Conservation (phyloP, 2,329 filamentous ascomycete species). For the Aphanocladium album region DNA sequence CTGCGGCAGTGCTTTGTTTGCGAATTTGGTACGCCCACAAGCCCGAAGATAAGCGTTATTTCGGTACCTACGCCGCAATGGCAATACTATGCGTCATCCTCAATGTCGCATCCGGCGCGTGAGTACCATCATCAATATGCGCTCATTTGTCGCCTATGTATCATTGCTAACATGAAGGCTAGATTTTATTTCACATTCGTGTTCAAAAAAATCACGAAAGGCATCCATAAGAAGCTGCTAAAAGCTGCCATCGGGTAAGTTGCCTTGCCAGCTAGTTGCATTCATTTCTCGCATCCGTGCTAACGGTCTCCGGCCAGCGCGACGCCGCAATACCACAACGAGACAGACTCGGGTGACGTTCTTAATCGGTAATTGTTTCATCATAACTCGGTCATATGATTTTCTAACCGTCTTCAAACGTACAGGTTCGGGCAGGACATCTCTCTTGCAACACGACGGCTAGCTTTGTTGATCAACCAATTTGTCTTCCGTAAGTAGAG, state of each 20-base stretch:
- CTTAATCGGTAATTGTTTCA: not conserved
- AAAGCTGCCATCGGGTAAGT: not conserved
- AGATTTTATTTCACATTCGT: not conserved
- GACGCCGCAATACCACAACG: not conserved
- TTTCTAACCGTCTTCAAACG: not conserved
- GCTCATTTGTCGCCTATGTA: not conserved
- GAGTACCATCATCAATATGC: not conserved
- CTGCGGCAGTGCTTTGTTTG: not conserved
- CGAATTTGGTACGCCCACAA: not conserved
- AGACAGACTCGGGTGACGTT: not conserved
- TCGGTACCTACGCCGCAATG: not conserved
- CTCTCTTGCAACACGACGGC: not conserved
- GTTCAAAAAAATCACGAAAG: not conserved
- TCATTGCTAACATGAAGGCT: not conserved
- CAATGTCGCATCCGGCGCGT: not conserved
- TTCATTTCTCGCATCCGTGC: too few species aligned
- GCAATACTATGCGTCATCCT: not conserved
- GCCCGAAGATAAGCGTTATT: not conserved
- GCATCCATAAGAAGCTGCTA: not conserved
- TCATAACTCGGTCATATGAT: too few species aligned
- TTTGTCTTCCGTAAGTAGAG: not conserved
- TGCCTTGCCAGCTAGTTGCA: too few species aligned
- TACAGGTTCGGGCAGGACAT: slow-evolving; percentile 7
- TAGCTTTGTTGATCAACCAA: not conserved
- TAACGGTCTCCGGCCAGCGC: not conserved